phyloP scores from a whole-genome alignment of 176 grass and related monocot species.

The Oryza longistaminata region DNA sequence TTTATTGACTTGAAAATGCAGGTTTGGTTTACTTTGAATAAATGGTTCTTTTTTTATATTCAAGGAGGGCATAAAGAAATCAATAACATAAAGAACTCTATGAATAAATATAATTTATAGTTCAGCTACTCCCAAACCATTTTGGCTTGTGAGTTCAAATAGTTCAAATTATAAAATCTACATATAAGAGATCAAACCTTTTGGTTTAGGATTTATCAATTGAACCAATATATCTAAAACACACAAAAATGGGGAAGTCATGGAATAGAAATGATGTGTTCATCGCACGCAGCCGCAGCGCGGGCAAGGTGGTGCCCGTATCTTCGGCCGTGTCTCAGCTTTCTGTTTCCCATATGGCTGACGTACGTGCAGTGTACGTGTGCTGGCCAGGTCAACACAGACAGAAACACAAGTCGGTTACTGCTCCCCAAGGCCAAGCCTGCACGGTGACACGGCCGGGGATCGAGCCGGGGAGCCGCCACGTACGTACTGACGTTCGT shows the following conservation, averaged over 20 bases:
- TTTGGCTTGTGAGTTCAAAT: neutral
- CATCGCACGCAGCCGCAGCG: no score
- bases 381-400: no score
- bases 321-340: no score
- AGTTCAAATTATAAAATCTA: neutral
- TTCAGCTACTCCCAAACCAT: neutral
- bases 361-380: no score
- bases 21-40: neutral
- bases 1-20: neutral
- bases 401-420: no score
- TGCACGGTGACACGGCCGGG: no score
- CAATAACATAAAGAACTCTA: neutral
- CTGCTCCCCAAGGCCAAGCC: no score
- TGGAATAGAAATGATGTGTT: no score
- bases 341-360: no score
- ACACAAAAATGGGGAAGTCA: neutral
- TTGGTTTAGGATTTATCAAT: neutral
- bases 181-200: neutral
- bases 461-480: no score
- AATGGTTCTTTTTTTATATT: neutral
- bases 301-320: no score
- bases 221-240: neutral
- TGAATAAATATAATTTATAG: neutral
- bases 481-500: no score
- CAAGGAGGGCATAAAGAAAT: neutral